Evolutionary conservation across 2,329 filamentous ascomycete genomes (phyloP).

Genomic region (Curvularia eragrostidis): DNA sequence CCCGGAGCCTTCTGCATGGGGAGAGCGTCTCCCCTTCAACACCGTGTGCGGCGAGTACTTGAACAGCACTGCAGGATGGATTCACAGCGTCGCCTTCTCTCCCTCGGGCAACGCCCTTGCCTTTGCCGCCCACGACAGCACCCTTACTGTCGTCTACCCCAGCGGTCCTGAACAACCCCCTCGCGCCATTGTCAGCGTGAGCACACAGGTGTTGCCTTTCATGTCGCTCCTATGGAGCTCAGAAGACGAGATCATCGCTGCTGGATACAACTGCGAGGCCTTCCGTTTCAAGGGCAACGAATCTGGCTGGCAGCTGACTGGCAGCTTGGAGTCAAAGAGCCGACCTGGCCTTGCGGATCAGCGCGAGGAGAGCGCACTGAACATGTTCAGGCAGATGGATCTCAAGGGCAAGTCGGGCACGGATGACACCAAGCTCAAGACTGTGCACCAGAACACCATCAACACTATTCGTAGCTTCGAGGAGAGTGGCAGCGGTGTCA

Average conservation of each 20-base stretch:
- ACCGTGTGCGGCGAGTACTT: slow-evolving; percentile 96
- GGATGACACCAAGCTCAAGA: slow-evolving; percentile 93
- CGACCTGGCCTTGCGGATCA: slow-evolving; percentile 65
- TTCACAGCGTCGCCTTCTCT: slow-evolving; percentile 91
- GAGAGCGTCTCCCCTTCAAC: slow-evolving; percentile 95
- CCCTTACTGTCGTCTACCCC: slow-evolving; percentile 95
- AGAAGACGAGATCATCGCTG: slow-evolving; percentile 92
- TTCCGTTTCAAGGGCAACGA: slow-evolving; percentile 85
- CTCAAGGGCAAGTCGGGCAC: slow-evolving; percentile 78
- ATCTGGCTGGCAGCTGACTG: slow-evolving; percentile 81
- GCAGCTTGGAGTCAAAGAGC: slow-evolving; percentile 78
- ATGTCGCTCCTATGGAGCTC: slow-evolving; percentile 91
- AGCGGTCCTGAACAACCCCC: slow-evolving; percentile 89
- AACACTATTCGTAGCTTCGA: slow-evolving; percentile 81
- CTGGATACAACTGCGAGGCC: slow-evolving; percentile 86
- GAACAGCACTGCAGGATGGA: slow-evolving; percentile 96
- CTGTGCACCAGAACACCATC: slow-evolving; percentile 96
- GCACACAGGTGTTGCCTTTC: slow-evolving; percentile 89
- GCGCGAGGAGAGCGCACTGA: slow-evolving; percentile 89
- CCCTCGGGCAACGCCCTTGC: slow-evolving; percentile 92
- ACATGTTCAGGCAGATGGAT: slow-evolving; percentile 99
- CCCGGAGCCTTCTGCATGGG: slow-evolving; percentile 89
- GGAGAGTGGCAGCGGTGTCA: slow-evolving; percentile 67
- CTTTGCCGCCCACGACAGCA: slow-evolving; percentile 94
- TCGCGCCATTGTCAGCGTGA: slow-evolving; percentile 85